Base-by-base conservation (phyloP, 2,329 filamentous ascomycete genomes). In the Ascochyta lentis region DNA sequence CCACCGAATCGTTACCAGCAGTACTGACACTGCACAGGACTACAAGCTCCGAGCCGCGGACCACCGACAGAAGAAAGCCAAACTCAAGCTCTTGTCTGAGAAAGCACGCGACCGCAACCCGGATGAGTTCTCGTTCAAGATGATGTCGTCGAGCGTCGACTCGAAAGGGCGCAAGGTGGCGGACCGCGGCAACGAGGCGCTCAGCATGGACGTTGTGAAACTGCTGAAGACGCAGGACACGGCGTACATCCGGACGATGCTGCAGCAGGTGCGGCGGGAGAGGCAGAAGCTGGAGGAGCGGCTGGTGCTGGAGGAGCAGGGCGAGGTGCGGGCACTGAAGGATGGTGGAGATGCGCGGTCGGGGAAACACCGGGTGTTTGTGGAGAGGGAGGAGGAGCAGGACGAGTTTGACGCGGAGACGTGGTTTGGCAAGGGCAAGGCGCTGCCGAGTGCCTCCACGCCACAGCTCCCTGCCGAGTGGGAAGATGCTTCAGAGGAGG, bases 141-240 rank as follows among this genome's bases (percentile, higher is more conserved):
- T 88, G 86, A 80, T 88, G 76, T 83, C 78, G 55, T 76, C 76
- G 24, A 73, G 73, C 43, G 81, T 79, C 22, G 76, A 84, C 64
- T 78, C 77, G 27, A 77, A 77, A 29, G 79, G 77, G 10, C 66
- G 63, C 13, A 73, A 71, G 26, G 65, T 75, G 54, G 78, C 65
- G 42, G 77, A 80, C 58, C 74, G 82, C 27, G 78, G 83, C 53
- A 78, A 79, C 60, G 71, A 76, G 68, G 68, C 71, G 37, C 69
- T 86, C 49, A 81, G 78, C 57, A 75, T 80, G 56, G 85, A 87
- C 59, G 83, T 85, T 35, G 84, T 87, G 40, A 84, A 84, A 72
- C 71, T 88, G 66, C 77, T 88, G 59, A 88, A 88, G 78, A 88
- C 85, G 27, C 86, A 88, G 74, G 86, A 88, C 76, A 80, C 79